Percentiles rank a stretch among this genome's conserved stretches.
Evolutionary conservation across 1,284 basidiomycete genomes (phyloP).

Genomic region (Leccinum griseonigrum): DNA sequence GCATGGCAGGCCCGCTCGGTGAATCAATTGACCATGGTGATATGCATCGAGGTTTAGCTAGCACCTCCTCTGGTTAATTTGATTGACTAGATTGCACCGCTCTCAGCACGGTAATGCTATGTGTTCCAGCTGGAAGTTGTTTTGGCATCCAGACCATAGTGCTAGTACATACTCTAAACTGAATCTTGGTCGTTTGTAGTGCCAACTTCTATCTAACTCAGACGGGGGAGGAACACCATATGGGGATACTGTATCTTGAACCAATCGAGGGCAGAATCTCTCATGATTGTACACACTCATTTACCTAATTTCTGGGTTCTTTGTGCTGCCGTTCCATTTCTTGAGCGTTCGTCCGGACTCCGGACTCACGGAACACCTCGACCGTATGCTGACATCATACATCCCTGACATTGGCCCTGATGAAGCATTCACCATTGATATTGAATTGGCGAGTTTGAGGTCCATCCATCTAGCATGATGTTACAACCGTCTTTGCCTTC

Average conservation of each 20-base stretch:
- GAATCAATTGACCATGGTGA: too few species aligned
- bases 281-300: constrained; percentile 73
- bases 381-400: too few species aligned
- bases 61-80: too few species aligned
- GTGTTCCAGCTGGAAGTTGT: constrained; percentile 56
- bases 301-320: constrained; percentile 76
- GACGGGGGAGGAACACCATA: constrained; percentile 95
- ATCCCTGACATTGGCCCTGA: too few species aligned
- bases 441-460: too few species aligned
- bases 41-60: too few species aligned
- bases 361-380: constrained; percentile 39
- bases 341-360: background rate
- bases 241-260: constrained; percentile 83
- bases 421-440: too few species aligned
- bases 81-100: too few species aligned
- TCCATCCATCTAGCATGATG: background rate
- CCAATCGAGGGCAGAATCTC: constrained; percentile 85
- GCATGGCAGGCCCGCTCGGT: too few species aligned
- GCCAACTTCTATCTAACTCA: constrained; percentile 90
- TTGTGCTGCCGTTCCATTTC: constrained; percentile 7
- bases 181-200: constrained; percentile 78
- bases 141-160: too few species aligned
- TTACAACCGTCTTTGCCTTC: background rate
- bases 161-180: too few species aligned
- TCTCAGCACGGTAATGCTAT: too few species aligned